Evolutionary conservation across 495 filamentous ascomycete species (phyloP), one percentile per base, ranked within the genome.

Genomic region (Hypoxylon perforatum): DNA sequence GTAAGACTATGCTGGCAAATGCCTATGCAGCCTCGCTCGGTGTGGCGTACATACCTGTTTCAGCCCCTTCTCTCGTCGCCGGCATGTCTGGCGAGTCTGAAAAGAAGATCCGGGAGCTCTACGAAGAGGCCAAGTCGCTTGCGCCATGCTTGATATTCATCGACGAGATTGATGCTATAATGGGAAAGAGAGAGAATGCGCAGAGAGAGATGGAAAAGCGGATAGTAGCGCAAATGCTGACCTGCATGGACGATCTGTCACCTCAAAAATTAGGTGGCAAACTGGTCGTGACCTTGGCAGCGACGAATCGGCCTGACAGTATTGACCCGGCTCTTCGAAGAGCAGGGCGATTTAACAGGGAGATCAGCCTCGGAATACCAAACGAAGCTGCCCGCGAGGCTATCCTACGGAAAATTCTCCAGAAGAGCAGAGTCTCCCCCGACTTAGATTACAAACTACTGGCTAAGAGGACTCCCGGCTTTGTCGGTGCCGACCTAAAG

Each of bases 31-130:
- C 92, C 14, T 89, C 91, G 58, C 81, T 97, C 21, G 92, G 91
- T 2, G 86, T 95, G 11, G 89, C 94, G 0, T 97, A 94, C 74
- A 90, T 98, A 52, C 87, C 93, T 2, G 88, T 98, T 12, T 92
- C 92, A 2, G 95, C 92, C 0, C 93, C 95, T 10, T 94, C 92
- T 0, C 84, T 97, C 15, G 89, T 98, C 0, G 92, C 92, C 15
- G 94, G 95, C 1, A 97, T 97, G 90, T 97, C 93, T 14, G 94
- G 94, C 65, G 94, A 97, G 70, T 97, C 92, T 0, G 95, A 99
- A 77, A 96, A 96, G 80, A 93, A 93, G 57, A 86, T 99, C 48
- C 84, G 94, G 28, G 94, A 97, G 57, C 83, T 93, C 56, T 97
- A 97, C 66, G 88, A 97, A 18, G 92, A 96, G 72, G 95, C 95